phyloP scores from a whole-genome alignment of 331 rosid species.

The Quercus tomentella region DNA sequence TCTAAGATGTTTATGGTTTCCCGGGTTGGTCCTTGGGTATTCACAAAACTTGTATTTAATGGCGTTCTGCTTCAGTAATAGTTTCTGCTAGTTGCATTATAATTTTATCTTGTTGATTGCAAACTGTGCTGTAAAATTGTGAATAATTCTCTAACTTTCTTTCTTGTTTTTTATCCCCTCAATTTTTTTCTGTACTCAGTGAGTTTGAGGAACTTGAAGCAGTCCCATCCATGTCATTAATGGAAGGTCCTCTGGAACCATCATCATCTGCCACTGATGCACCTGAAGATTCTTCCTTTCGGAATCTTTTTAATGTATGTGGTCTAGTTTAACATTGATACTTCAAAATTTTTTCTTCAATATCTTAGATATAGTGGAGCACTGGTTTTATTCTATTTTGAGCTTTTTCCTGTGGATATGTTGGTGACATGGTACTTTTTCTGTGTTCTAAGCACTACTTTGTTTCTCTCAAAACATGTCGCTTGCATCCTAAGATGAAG shows the following conservation, averaged over 20 bases:
- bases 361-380: background rate
- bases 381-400: background rate
- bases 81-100: slow-evolving; percentile 2
- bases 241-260: slow-evolving; percentile 62
- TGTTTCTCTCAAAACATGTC: background rate
- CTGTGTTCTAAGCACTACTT: background rate
- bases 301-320: slow-evolving; percentile 54
- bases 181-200: slow-evolving; percentile 32
- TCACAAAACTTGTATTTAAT: background rate
- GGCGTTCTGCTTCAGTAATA: background rate
- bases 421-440: background rate
- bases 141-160: background rate
- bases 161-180: background rate
- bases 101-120: background rate
- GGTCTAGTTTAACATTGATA: slow-evolving; percentile 17
- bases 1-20: background rate
- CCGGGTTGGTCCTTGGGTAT: background rate
- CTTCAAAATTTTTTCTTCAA: slow-evolving; percentile 4
- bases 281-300: slow-evolving; percentile 55
- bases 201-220: slow-evolving; percentile 78
- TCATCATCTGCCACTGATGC: slow-evolving; percentile 52
- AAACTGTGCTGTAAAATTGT: background rate
- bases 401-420: background rate
- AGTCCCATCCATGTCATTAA: slow-evolving; percentile 45
- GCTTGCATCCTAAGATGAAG: background rate